phyloP scores from a whole-genome alignment of 2,329 filamentous ascomycete genomes.

The Verticillium nubilum region DNA sequence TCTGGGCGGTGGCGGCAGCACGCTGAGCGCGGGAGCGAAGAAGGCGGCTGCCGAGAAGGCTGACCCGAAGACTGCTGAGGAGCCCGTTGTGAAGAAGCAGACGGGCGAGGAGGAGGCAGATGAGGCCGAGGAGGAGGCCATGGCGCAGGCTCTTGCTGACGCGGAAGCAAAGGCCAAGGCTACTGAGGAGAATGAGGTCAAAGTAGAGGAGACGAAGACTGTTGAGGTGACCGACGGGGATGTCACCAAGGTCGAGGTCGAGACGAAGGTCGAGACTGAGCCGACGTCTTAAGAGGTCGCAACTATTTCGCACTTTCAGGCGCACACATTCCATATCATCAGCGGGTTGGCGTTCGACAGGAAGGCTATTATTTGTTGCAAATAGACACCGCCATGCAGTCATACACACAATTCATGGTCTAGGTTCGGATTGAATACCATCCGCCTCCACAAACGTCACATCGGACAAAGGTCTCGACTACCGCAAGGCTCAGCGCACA shows the following conservation, averaged over 20 bases:
- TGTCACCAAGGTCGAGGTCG: conserved; percentile 12
- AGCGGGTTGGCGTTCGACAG: not conserved
- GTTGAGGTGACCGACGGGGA: conserved; percentile 15
- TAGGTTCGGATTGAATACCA: no score
- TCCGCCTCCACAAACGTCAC: no score
- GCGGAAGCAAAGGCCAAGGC: conserved; percentile 3
- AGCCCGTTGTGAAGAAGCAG: conserved; percentile 8
- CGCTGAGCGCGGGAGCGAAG: conserved; percentile 4
- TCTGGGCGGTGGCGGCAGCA: conserved; percentile 26
- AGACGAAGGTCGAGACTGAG: conserved; percentile 4
- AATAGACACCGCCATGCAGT: not conserved
- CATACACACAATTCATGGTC: no score
- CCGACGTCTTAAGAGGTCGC: not conserved
- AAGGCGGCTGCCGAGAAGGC: conserved; percentile 6
- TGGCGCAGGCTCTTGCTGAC: not conserved
- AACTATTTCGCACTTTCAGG: not conserved
- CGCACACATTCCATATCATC: not conserved
- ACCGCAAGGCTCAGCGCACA: not conserved
- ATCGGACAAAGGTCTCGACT: no score
- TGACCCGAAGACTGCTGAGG: conserved; percentile 9
- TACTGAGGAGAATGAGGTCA: conserved; percentile 5
- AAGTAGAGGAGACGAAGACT: conserved; percentile 18
- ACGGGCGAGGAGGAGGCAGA: conserved; percentile 7
- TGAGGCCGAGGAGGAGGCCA: conserved; percentile 8
- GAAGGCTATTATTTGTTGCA: not conserved